Evolutionary conservation across 2,329 filamentous ascomycete species (phyloP).

Genomic region (Teratosphaeria nubilosa): DNA sequence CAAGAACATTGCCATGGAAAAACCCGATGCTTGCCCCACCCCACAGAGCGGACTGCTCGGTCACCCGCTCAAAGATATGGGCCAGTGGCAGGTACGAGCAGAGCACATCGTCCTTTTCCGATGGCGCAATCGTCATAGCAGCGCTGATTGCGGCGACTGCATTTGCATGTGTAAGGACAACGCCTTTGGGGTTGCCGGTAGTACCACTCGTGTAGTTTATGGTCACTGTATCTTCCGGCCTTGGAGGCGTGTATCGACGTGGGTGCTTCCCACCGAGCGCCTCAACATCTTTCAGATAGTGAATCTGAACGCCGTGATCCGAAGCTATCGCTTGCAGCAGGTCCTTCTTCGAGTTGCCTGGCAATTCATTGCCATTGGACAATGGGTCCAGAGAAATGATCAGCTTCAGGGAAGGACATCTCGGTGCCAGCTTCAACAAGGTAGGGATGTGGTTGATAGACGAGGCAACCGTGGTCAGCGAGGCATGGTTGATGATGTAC

Average conservation of each 20-base stretch:
- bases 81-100: conserved; percentile 88
- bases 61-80: conserved; percentile 83
- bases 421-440: conserved; percentile 69
- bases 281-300: conserved; percentile 73
- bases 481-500: conserved; percentile 89
- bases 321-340: conserved; percentile 66
- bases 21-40: conserved; percentile 71
- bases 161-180: conserved; percentile 70
- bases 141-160: conserved; percentile 63
- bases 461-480: conserved; percentile 63
- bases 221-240: conserved; percentile 67
- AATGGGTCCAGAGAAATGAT: conserved; percentile 81
- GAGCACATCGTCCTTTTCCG: conserved; percentile 51
- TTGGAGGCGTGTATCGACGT: conserved; percentile 60
- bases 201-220: conserved; percentile 89
- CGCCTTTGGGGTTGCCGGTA: conserved; percentile 73
- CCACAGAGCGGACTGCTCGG: conserved; percentile 66
- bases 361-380: conserved; percentile 60
- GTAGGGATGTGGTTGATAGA: conserved; percentile 72
- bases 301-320: conserved; percentile 65
- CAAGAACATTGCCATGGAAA: conserved; percentile 83
- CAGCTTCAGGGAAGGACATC: conserved; percentile 70
- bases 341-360: conserved; percentile 67
- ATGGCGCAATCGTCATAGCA: conserved; percentile 45
- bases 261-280: conserved; percentile 62